Evolutionary conservation across 768 basidiomycete genomes (phyloP).

Genomic region (Russula griseocarnosa): DNA sequence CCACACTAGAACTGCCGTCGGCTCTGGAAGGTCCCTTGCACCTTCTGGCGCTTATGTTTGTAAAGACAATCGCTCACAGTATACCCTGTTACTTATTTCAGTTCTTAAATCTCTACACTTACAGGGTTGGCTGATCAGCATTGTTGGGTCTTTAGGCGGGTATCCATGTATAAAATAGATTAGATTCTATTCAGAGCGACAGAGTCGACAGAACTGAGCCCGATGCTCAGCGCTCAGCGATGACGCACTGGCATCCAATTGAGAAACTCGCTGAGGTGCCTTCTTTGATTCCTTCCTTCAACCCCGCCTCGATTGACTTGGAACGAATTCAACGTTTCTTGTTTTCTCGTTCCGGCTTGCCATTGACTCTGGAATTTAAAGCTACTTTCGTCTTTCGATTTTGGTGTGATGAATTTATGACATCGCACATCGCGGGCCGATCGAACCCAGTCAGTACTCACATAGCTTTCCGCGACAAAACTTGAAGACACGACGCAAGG

Average conservation of each 20-base stretch:
- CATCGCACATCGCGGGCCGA: not conserved
- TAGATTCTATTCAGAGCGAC: too few species aligned
- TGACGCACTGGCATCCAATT: too few species aligned
- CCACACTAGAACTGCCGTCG: not conserved
- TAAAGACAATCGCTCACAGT: not conserved
- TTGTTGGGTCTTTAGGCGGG: not conserved
- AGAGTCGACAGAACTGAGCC: too few species aligned
- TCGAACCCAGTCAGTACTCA: not conserved
- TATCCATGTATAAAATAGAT: not conserved
- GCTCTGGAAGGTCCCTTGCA: not conserved
- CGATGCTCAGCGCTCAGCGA: too few species aligned
- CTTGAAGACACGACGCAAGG: not conserved
- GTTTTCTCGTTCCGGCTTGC: too few species aligned
- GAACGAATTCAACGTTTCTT: too few species aligned
- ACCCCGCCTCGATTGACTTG: too few species aligned
- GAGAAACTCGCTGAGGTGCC: too few species aligned
- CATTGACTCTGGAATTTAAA: too few species aligned
- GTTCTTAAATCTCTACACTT: not conserved
- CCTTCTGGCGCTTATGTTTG: not conserved
- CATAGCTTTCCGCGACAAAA: not conserved
- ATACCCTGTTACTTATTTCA: not conserved
- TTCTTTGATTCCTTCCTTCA: too few species aligned
- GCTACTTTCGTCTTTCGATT: too few species aligned
- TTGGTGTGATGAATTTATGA: too few species aligned
- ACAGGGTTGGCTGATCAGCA: not conserved